phyloP scores from a whole-genome alignment of 345 rosid species.

The Diplotaxis tenuifolia region DNA sequence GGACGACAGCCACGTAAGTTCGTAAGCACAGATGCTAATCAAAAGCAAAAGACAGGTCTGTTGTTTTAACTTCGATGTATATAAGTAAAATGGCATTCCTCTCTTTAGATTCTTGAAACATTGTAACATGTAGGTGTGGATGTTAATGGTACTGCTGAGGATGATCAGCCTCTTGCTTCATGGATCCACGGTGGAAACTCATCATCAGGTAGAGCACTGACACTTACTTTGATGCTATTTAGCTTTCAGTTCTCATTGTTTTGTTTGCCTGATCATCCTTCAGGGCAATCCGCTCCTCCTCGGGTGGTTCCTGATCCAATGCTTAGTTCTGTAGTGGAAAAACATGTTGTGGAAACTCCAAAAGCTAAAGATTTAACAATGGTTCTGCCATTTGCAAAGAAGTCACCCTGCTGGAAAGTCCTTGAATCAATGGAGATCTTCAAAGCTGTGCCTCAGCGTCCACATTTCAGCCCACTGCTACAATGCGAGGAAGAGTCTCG shows the following conservation, averaged over 20 bases:
- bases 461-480: conserved; percentile 65
- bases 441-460: conserved; percentile 54
- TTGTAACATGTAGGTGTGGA: conserved; percentile 26
- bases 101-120: conserved; percentile 13
- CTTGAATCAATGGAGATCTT: conserved; percentile 69
- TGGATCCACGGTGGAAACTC: conserved; percentile 34
- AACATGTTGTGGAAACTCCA: conserved; percentile 34
- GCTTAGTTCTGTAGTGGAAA: conserved; percentile 25
- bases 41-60: conserved; percentile 20
- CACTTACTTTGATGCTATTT: not conserved
- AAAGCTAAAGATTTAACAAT: conserved; percentile 22
- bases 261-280: not conserved
- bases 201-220: not conserved
- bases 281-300: conserved; percentile 16
- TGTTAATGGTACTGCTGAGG: conserved; percentile 34
- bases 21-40: conserved; percentile 22
- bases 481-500: conserved; percentile 63
- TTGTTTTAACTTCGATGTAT: conserved; percentile 2
- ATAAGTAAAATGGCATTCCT: conserved; percentile 1
- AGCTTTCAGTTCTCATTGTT: conserved; percentile 4
- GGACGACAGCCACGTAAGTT: conserved; percentile 33
- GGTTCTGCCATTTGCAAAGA: conserved; percentile 56
- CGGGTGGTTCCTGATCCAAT: conserved; percentile 12
- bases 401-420: conserved; percentile 56
- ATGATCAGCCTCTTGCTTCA: conserved; percentile 57